A percentile compares a stretch with the other conserved stretches of the same genome.
phyloP scores from a whole-genome alignment of 2,329 filamentous ascomycete genomes.

The Botrytis aclada region DNA sequence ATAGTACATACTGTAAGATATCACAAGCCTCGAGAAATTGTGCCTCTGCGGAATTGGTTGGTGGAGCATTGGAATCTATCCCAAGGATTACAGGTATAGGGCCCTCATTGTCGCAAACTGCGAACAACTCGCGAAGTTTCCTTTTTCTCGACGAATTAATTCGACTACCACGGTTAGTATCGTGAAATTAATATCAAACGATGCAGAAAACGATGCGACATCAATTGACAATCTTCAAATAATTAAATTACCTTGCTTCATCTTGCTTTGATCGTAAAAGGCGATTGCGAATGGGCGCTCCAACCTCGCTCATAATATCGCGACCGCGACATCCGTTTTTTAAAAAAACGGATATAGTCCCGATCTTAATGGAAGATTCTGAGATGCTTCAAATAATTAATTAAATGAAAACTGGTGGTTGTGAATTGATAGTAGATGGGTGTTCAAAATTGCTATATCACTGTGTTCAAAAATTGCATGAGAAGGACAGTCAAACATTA shows the following conservation, averaged over 20 bases:
- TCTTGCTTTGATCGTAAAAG: conserved; percentile 63
- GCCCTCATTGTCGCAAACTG: conserved; percentile 67
- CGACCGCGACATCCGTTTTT: conserved; percentile 68
- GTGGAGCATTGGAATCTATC: conserved; percentile 55
- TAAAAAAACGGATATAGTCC: conserved; percentile 54
- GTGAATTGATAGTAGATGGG: conserved; percentile 24
- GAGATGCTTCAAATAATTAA: conserved; percentile 35
- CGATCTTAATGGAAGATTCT: conserved; percentile 38
- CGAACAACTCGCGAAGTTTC: conserved; percentile 84
- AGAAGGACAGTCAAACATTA: conserved; percentile 13
- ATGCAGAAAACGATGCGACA: conserved; percentile 31
- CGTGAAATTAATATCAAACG: conserved; percentile 27
- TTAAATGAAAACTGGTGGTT: conserved; percentile 33
- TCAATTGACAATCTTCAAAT: conserved; percentile 19
- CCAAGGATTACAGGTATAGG: conserved; percentile 57
- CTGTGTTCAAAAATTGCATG: conserved; percentile 16
- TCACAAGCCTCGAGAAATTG: conserved; percentile 57
- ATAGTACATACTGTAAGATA: conserved; percentile 55
- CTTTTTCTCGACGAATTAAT: conserved; percentile 83
- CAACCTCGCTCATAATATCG: conserved; percentile 70
- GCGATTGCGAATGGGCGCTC: conserved; percentile 61
- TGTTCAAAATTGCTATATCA: conserved; percentile 27
- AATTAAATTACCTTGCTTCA: conserved; percentile 56
- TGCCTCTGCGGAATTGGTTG: conserved; percentile 50
- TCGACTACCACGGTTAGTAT: conserved; percentile 50